A percentile compares a stretch with the other conserved stretches of the same genome.
phyloP scores from a whole-genome alignment of 345 rosid species.

The Psidium guajava region DNA sequence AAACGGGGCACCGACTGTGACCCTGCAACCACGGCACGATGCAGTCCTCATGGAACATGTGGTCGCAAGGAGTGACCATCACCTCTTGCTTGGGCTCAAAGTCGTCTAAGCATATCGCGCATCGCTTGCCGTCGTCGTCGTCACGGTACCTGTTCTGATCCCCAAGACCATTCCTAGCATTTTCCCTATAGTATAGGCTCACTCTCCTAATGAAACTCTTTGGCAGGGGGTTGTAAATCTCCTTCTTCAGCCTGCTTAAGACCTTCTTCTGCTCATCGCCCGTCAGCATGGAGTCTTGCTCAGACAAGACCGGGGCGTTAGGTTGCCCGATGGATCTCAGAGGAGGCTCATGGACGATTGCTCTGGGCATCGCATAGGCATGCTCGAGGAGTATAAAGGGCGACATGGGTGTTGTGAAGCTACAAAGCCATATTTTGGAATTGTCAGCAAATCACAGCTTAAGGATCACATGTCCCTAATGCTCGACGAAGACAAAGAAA shows the following conservation, averaged over 20 bases:
- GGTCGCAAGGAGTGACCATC: slow-evolving; percentile 68
- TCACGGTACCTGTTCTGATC: not conserved
- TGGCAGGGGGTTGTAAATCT: slow-evolving; percentile 41
- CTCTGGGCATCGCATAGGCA: not conserved
- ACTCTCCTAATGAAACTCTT: slow-evolving; percentile 33
- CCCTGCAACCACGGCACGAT: slow-evolving; percentile 67
- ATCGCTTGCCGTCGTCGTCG: slow-evolving; percentile 47
- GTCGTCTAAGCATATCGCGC: slow-evolving; percentile 77
- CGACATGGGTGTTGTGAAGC: not conserved
- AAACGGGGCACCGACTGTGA: slow-evolving; percentile 63
- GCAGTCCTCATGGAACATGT: slow-evolving; percentile 83
- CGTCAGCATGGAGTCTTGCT: slow-evolving; percentile 9
- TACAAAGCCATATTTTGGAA: not conserved
- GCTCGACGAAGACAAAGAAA: not conserved
- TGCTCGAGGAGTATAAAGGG: not conserved
- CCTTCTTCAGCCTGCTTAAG: slow-evolving; percentile 42
- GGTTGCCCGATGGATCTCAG: not conserved
- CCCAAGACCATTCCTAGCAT: not conserved
- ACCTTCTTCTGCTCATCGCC: slow-evolving; percentile 20
- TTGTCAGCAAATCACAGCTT: not conserved
- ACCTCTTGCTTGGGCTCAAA: slow-evolving; percentile 56
- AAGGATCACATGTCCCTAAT: not conserved
- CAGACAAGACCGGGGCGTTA: not conserved
- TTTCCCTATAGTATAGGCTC: slow-evolving; percentile 44
- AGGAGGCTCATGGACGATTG: slow-evolving; percentile 5